Conservation (phyloP, 805 yeast genomes). For the Metschnikowia baotianmanensis region DNA sequence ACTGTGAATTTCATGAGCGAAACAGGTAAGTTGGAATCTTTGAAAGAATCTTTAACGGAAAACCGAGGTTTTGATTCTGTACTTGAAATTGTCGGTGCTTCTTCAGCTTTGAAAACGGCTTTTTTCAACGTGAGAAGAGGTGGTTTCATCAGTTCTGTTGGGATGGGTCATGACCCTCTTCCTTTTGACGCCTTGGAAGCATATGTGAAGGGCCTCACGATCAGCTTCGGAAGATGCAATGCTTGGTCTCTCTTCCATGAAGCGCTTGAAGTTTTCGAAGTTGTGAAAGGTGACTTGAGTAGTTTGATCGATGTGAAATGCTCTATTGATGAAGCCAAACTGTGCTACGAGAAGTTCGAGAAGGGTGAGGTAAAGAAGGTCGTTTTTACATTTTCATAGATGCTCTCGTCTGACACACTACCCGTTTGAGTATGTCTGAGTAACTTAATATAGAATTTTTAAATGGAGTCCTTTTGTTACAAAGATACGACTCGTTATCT, state of each 20-base stretch:
- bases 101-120: constrained; percentile 48
- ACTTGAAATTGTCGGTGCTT: constrained; percentile 58
- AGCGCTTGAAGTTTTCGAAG: constrained; percentile 47
- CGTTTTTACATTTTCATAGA: constrained; percentile 38
- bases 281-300: constrained; percentile 42
- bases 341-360: constrained; percentile 53
- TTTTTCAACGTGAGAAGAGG: constrained; percentile 55
- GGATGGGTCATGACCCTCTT: constrained; percentile 56
- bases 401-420: neutral
- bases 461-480: too few relatives aligned
- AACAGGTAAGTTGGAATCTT: constrained; percentile 22
- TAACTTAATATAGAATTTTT: too few relatives aligned
- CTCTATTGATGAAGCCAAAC: constrained; percentile 42
- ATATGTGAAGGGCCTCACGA: constrained; percentile 52
- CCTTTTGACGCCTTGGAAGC: constrained; percentile 59
- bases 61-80: constrained; percentile 59
- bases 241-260: constrained; percentile 55
- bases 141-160: constrained; percentile 57
- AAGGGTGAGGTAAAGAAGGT: constrained; percentile 54
- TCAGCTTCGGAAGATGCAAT: constrained; percentile 65
- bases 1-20: constrained; percentile 44
- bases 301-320: constrained; percentile 51
- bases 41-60: constrained; percentile 36
- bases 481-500: too few relatives aligned
- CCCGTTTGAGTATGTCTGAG: neutral